Evolutionary conservation across 768 basidiomycete genomes (phyloP), one percentile per base, ranked within the genome.

Genomic region (Dacryopinax spathularia): DNA sequence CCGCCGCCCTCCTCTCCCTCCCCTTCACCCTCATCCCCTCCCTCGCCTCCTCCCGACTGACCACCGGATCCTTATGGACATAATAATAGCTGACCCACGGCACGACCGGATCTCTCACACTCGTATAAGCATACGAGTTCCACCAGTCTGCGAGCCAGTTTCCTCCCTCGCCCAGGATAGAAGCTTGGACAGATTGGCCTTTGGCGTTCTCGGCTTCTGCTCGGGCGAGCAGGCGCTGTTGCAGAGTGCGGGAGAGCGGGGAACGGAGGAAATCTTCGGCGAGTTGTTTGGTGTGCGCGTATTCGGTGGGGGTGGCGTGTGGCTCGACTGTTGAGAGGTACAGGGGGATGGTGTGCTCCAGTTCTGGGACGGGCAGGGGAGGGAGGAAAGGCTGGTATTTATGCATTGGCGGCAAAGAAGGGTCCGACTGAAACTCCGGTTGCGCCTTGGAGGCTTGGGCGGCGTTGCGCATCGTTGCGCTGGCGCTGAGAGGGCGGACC

Each of bases 131-230:
- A 31, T n/a, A 34, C n/a, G n/a, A 91, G 75, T 98, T 94, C 95
- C 95, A 99, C 96, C 96, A 99, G 61, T 95, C 91, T 56, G 82
- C 81, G n/a, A 99, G 79, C 96, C 96, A 99, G 77, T 81, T 93
- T 20, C 75, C 73, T 64, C 72, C 74, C 16, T 67, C 71, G 13
- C 48, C 48, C 13, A 27, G 13, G 3, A 56, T 20, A 20, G 13
- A 9, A 3, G 25, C 48, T 29, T 56, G 48, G 25, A 56, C 48
- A 29, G 10, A 10, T 3, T 62, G 18, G 69, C 77, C 78, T 61
- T 76, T 73, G 18, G 74, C 73, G 0, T 82, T 81, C 27, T 83
- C 78, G 0, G 79, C 78, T 0, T 67, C 65, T 1, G 92, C 91
- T 1, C 93, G 82, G 22, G 81, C 79, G 71, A 90, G 79, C 34